Conservation (phyloP, 306 rosid genomes). For the barrel medic (Medicago truncatula) region MtrunA17r5.0-ANR NC_053043.1:51153001-51153500, state of each 20-base stretch:
- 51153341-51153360: slow-evolving; percentile 81
- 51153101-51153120: slow-evolving; percentile 73
- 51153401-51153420: slow-evolving; percentile 76
- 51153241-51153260: slow-evolving; percentile 83
- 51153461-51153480: slow-evolving; percentile 94
- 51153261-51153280: slow-evolving; percentile 75
- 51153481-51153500: slow-evolving; percentile 98
- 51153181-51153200: slow-evolving; percentile 83
- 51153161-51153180: slow-evolving; percentile 75
- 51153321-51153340: slow-evolving; percentile 94
- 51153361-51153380: slow-evolving; percentile 73
- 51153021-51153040: slow-evolving; percentile 92
- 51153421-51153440: slow-evolving; percentile 73
- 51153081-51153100: slow-evolving; percentile 91
- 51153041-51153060: slow-evolving; percentile 95
- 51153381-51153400: slow-evolving; percentile 77
- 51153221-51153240: slow-evolving; percentile 87
- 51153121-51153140: slow-evolving; percentile 93
- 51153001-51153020: slow-evolving; percentile 71
- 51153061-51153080: slow-evolving; percentile 88
- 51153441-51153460: slow-evolving; percentile 85
- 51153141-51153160: slow-evolving; percentile 76
- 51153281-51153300: slow-evolving; percentile 83
- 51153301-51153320: slow-evolving; percentile 93
- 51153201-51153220: slow-evolving; percentile 82